Evolutionary conservation across 192 early-diverging fungal genomes (phyloP).

Genomic region (Diversispora epigaea): DNA sequence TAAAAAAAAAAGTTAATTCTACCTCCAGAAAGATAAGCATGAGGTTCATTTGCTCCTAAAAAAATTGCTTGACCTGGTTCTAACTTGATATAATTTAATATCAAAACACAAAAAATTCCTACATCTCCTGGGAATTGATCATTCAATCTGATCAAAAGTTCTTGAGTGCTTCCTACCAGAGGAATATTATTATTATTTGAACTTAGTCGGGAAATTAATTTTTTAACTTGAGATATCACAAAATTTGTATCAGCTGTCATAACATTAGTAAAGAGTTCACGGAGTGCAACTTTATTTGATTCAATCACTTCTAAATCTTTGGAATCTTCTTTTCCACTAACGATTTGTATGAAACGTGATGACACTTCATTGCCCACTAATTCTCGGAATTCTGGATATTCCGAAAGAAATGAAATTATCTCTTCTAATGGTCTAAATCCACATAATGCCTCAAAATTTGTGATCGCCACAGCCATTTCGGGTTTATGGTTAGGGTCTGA

Average conservation of each 20-base stretch:
- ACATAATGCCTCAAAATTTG: constrained; percentile 92
- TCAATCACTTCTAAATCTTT: neutral
- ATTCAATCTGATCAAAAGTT: constrained; percentile 73
- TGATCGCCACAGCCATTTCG: constrained; percentile 96
- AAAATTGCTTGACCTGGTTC: constrained; percentile 87
- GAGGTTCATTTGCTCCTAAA: constrained; percentile 95
- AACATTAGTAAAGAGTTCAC: constrained; percentile 8
- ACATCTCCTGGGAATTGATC: constrained; percentile 88
- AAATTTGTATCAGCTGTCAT: constrained; percentile 12
- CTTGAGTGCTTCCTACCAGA: constrained; percentile 34
- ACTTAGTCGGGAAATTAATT: neutral
- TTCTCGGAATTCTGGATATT: constrained; percentile 77
- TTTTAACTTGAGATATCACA: constrained; percentile 5
- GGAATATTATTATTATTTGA: neutral
- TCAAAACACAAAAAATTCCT: constrained; percentile 82
- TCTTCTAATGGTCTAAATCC: constrained; percentile 85
- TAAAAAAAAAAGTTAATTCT: neutral
- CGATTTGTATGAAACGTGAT: constrained; percentile 45
- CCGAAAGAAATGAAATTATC: constrained; percentile 62
- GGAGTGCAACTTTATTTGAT: neutral
- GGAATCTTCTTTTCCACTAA: constrained; percentile 20
- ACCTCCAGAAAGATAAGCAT: constrained; percentile 94
- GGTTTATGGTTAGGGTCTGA: constrained; percentile 87
- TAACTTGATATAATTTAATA: constrained; percentile 85
- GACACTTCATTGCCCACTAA: constrained; percentile 61